phyloP scores from a whole-genome alignment of 106 monocot genomes.

The Allium fistulosum region DNA sequence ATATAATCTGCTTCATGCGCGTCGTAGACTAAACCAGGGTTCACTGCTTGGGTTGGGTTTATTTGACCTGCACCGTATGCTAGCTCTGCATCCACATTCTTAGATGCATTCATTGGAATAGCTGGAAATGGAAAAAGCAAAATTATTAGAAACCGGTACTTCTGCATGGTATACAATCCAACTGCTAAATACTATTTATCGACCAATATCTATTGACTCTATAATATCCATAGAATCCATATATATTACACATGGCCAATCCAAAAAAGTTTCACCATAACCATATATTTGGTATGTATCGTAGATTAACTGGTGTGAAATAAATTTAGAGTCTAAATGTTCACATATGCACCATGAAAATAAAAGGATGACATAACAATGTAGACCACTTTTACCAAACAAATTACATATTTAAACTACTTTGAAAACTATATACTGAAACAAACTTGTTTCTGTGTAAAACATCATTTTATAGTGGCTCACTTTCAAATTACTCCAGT shows the following conservation, averaged over 20 bases:
- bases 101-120: neutral
- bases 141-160: neutral
- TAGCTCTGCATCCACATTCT: constrained; percentile 7
- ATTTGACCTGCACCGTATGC: constrained; percentile 24
- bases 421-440: too few species aligned
- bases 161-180: neutral
- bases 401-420: too few species aligned
- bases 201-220: too few species aligned
- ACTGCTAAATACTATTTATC: too few species aligned
- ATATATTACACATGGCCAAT: neutral
- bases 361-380: too few species aligned
- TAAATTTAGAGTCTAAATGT: neutral
- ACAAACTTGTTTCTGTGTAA: too few species aligned
- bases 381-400: too few species aligned
- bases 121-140: neutral
- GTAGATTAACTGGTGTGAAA: neutral
- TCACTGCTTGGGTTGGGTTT: constrained; percentile 15
- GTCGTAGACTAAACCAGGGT: constrained; percentile 36
- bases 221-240: neutral
- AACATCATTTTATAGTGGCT: too few species aligned
- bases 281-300: neutral
- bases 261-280: neutral
- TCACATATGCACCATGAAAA: too few species aligned
- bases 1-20: constrained; percentile 15
- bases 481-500: too few species aligned